These are phyloP conservation scores for Aspergillus kassunensis DNA, from an alignment of 495 filamentous ascomycete species.

Conservation along the genomic window DNA sequence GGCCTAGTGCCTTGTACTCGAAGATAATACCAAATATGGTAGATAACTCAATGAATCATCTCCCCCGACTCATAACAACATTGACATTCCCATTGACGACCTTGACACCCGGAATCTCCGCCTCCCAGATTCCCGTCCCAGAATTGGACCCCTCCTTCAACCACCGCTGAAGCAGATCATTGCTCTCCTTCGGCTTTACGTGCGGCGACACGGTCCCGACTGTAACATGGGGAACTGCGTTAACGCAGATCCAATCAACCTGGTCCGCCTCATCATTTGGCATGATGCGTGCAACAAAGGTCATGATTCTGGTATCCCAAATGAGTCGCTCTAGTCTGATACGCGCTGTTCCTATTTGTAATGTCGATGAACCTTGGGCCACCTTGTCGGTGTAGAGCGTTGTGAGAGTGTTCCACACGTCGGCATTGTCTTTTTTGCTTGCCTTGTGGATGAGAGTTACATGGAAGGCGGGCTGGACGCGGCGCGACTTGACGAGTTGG, in stretches of 20 bases:
- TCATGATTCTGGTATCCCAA: conserved; percentile 82
- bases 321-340: conserved; percentile 66
- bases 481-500: conserved; percentile 64
- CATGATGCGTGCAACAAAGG: conserved; percentile 71
- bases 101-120: conserved; percentile 40
- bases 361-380: conserved; percentile 37
- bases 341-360: conserved; percentile 43
- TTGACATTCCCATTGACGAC: conserved; percentile 39
- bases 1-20: no score
- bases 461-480: conserved; percentile 84
- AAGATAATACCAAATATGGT: no score
- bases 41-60: neutral
- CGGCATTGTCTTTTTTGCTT: conserved; percentile 49
- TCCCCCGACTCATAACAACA: conserved; percentile 41
- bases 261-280: conserved; percentile 32
- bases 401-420: conserved; percentile 67
- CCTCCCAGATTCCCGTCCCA: conserved; percentile 46
- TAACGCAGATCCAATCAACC: conserved; percentile 61
- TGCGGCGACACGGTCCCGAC: conserved; percentile 67
- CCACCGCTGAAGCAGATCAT: conserved; percentile 74
- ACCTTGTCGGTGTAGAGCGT: conserved; percentile 42
- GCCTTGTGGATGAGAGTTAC: conserved; percentile 88
- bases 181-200: conserved; percentile 92
- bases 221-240: conserved; percentile 81
- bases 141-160: conserved; percentile 47